Conservation (phyloP, 1,284 basidiomycete species). For the Spongispora temasekensis region DNA sequence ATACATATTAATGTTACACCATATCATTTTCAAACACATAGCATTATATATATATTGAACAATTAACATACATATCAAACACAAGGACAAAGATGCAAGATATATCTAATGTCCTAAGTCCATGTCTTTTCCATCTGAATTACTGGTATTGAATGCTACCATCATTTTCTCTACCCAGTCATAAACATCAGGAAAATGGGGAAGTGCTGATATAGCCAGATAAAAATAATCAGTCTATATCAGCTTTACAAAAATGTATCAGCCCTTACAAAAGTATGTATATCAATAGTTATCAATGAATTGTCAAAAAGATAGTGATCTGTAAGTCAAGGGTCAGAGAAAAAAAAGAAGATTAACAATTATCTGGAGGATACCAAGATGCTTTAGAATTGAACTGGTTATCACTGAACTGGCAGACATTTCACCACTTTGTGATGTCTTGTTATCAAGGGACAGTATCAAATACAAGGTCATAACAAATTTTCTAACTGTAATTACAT, state of each 20-base stretch:
- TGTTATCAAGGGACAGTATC: neutral
- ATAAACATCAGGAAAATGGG: neutral
- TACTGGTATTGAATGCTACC: too few species aligned
- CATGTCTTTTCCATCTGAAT: too few species aligned
- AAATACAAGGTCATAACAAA: neutral
- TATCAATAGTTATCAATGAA: neutral
- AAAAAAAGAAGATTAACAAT: neutral
- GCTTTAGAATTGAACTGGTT: neutral
- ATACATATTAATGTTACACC: too few species aligned
- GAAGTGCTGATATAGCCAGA: neutral
- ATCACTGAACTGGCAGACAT: neutral
- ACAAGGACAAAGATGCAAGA: too few species aligned
- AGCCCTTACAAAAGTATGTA: neutral
- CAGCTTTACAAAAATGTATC: neutral
- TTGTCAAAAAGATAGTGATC: neutral
- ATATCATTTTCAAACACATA: too few species aligned
- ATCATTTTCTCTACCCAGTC: too few species aligned
- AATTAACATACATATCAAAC: too few species aligned
- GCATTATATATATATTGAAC: too few species aligned
- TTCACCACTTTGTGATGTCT: neutral
- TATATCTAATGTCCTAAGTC: too few species aligned
- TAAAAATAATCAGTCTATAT: neutral
- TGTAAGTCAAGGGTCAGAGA: neutral
- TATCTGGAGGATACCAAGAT: neutral
- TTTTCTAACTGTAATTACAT: neutral